A percentile compares a stretch with the other conserved stretches of the same genome.
Conservation (phyloP, 2,329 filamentous ascomycete species). For the Cercospora berteroae region DNA sequence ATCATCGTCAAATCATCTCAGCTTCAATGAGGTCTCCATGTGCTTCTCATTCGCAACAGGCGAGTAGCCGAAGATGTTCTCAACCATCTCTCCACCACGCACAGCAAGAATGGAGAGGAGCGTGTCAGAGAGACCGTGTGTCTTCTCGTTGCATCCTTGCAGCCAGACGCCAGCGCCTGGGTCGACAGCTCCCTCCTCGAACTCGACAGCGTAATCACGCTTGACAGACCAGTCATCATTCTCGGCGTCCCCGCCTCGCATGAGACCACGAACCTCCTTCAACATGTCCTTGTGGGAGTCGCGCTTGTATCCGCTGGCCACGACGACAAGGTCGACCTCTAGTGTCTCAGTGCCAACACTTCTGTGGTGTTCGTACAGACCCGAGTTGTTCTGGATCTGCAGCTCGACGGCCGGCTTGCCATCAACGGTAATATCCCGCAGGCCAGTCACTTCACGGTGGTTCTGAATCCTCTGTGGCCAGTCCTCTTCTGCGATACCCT, state of each 20-base stretch:
- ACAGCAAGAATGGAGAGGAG: conserved; percentile 40
- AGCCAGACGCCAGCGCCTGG: conserved; percentile 78
- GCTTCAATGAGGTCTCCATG: conserved; percentile 19
- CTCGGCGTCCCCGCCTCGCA: conserved; percentile 54
- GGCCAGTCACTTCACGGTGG: conserved; percentile 63
- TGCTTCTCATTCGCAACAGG: conserved; percentile 16
- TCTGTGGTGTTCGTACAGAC: conserved; percentile 44
- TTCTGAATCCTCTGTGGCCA: conserved; percentile 83
- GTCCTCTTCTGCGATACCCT: conserved; percentile 64
- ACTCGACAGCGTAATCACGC: conserved; percentile 76
- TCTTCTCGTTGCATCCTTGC: conserved; percentile 89
- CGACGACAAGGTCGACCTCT: conserved; percentile 76
- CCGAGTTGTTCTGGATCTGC: conserved; percentile 55
- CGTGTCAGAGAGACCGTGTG: conserved; percentile 69
- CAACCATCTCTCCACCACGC: conserved; percentile 40
- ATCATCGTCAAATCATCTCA: conserved; percentile 4
- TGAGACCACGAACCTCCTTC: conserved; percentile 61
- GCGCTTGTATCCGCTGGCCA: conserved; percentile 82
- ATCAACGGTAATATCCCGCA: conserved; percentile 38
- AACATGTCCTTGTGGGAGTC: conserved; percentile 78
- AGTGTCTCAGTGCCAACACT: conserved; percentile 53
- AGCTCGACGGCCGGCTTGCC: conserved; percentile 56
- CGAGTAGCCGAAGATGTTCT: conserved; percentile 38
- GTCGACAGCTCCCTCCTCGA: conserved; percentile 66
- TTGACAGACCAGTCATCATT: conserved; percentile 62